Conservation (phyloP, 805 yeast species). For the Yarrowia yakushimensis region DNA sequence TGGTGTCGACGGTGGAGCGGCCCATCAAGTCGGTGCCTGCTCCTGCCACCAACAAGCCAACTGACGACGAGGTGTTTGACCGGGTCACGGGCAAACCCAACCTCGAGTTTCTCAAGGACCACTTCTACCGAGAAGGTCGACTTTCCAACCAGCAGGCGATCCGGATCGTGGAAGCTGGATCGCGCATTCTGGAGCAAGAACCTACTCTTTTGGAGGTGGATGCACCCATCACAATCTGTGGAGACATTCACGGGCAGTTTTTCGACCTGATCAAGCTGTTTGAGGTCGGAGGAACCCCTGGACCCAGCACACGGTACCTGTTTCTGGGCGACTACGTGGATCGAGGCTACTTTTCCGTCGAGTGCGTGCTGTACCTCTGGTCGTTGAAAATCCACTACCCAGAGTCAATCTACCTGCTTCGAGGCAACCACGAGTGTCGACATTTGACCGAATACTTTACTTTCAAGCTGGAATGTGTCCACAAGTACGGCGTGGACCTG, state of each 20-base stretch:
- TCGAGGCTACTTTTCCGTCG: constrained; percentile 97
- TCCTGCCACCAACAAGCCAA: constrained; percentile 63
- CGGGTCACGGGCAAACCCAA: constrained; percentile 63
- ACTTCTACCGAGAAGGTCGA: constrained; percentile 78
- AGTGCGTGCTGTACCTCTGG: constrained; percentile 79
- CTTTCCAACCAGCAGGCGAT: constrained; percentile 66
- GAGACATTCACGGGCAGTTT: constrained; percentile 97
- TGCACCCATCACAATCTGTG: constrained; percentile 93
- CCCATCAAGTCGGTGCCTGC: constrained; percentile 57
- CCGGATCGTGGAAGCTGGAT: constrained; percentile 62
- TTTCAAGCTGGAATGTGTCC: constrained; percentile 91
- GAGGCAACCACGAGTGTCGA: constrained; percentile 96
- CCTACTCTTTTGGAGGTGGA: constrained; percentile 78
- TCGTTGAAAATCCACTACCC: constrained; percentile 77
- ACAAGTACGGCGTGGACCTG: constrained; percentile 75
- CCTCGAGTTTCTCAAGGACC: constrained; percentile 64
- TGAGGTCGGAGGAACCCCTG: constrained; percentile 68
- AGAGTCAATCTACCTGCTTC: constrained; percentile 62
- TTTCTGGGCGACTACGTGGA: constrained; percentile 98
- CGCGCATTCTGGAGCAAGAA: constrained; percentile 59
- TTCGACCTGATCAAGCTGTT: constrained; percentile 84
- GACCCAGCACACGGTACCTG: constrained; percentile 64
- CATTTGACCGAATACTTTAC: constrained; percentile 97
- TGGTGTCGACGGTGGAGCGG: constrained; percentile 54
- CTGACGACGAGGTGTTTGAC: constrained; percentile 63